Base-by-base conservation (phyloP, 2,329 filamentous ascomycete genomes). In the Zasmidium angulare region DNA sequence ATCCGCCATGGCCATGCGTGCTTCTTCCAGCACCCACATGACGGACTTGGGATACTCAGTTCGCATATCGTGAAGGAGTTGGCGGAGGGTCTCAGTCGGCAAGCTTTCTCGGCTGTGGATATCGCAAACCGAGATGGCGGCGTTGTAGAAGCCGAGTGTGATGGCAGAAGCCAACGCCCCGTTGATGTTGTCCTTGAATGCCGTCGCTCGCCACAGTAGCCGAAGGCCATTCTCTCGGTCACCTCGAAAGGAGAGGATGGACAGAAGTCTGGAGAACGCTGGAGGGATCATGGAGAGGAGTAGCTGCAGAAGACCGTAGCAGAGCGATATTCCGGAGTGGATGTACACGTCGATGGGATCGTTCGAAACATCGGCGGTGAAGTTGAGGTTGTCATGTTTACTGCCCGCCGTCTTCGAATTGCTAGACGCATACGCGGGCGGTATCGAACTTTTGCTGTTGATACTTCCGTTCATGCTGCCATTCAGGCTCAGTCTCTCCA, bases 241-340 rank as follows among this genome's bases (percentile, higher is more conserved):
- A 29, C 95, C 95, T 62, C 86, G 87, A 77, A 98, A 98, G 1
- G 95, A 95, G 26, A 97, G 89, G 46, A 98, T 88, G 60, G 88
- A 90, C 2, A 98, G 81, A 1, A 99, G 83, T 57, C 86, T 89
- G n/a, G 86, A 89, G 74, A 98, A 96, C 0, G 93, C 86, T 0
- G 95, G 95, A 0, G 95, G 96, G 0, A 98, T 87, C 78, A 98
- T 89, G 12, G 91, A 96, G n/a, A 98, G 87, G 55, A 98, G 81
- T 1, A 98, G 81, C 14, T 96, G 82, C 1, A 98, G 78, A 29
- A 96, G 83, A 2, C 95, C 95, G 69, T 93, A 97, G 74, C 92
- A 96, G 75, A 97, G 88, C 71, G 90, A 95, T 3, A 88, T 86
- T 10, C 92, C 93, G 0, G 91, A 93, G 73, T 96, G 91, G 40